These are phyloP conservation scores for Termitomyces bulborhizus DNA, from an alignment of 768 basidiomycete species.

Conservation along the genomic window DNA sequence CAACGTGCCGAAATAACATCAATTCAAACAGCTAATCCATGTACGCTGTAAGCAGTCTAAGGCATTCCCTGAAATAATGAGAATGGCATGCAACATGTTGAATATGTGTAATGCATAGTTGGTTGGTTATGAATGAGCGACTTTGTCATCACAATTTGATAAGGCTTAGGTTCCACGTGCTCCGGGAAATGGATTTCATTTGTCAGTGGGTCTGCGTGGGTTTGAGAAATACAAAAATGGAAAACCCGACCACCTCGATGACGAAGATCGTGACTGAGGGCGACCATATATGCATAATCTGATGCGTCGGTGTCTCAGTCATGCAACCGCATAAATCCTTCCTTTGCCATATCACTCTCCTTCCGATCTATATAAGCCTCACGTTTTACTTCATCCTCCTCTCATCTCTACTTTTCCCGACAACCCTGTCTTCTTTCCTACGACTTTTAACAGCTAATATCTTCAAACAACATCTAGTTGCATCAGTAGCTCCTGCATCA, in stretches of 20 bases:
- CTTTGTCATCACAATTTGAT: constrained; percentile 1
- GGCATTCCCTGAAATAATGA: too few relatives aligned
- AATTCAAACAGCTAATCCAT: too few relatives aligned
- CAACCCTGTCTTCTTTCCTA: constrained; percentile 33
- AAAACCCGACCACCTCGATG: constrained; percentile 5
- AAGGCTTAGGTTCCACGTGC: not conserved
- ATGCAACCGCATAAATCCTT: constrained; percentile 30
- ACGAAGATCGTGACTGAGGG: not conserved
- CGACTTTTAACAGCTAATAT: constrained; percentile 29
- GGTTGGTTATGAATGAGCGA: too few relatives aligned
- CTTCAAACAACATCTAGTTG: constrained; percentile 19
- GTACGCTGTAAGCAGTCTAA: too few relatives aligned
- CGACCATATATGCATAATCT: constrained; percentile 7
- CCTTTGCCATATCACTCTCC: constrained; percentile 28
- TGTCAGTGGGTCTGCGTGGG: constrained; percentile 3
- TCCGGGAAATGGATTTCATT: not conserved
- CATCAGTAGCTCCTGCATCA: constrained; percentile 6
- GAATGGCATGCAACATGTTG: too few relatives aligned
- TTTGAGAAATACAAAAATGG: not conserved
- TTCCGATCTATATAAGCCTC: constrained; percentile 36
- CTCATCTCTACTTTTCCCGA: constrained; percentile 13
- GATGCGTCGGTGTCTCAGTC: constrained; percentile 17
- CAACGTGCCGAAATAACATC: too few relatives aligned
- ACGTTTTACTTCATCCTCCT: constrained; percentile 28
- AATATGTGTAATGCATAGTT: too few relatives aligned